Base-by-base conservation (phyloP, 495 filamentous ascomycete genomes). In the Aspergillus conjunctus region DNA sequence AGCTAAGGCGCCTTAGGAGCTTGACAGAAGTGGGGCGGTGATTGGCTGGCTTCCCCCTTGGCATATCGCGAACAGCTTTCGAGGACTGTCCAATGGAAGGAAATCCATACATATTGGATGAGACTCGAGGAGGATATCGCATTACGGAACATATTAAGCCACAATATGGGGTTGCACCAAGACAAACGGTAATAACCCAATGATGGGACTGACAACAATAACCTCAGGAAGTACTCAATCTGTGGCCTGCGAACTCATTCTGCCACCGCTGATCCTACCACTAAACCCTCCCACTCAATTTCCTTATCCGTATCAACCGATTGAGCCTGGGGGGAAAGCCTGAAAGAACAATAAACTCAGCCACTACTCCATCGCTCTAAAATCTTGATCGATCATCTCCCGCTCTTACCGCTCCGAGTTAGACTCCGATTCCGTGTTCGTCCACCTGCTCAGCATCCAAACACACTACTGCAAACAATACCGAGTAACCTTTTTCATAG, bases 381-480 rank as follows among this genome's bases (percentile, higher is more conserved):
- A 41, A 20, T 43, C 32, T 45, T 18, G 50, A 37, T 52, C 45
- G 51, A 61, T 61, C 51, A 30, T 14, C 26, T 26, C 4, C 15
- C 33, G 11, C 0, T 31, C 39, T 50, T 56, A 21, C 59, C 51
- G 51, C 44, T 55, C 26, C 31, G 17, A 33, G 48, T 18, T 60
- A 54, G 58, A 30, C 7, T 14, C 1, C 10, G 21, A 43, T 56
- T 57, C 54, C 59, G 59, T 45, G 37, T 62, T 57, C 59, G 48
- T 51, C 53, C 39, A 30, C 31, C 33, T 52, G 17, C 51, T 54
- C 26, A 14, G 52, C 30, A 22, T 48, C 45, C 39, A 41, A 31
- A 33, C 6, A n/a, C 31, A 15, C 30, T 56, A 50, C 61, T 63
- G 61, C 61, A 59, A 59, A 54, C 53, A 53, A 41, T 57, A 49